These are phyloP conservation scores for Scleroderma bovista DNA, from an alignment of 768 basidiomycete species.

Conservation along the genomic window DNA sequence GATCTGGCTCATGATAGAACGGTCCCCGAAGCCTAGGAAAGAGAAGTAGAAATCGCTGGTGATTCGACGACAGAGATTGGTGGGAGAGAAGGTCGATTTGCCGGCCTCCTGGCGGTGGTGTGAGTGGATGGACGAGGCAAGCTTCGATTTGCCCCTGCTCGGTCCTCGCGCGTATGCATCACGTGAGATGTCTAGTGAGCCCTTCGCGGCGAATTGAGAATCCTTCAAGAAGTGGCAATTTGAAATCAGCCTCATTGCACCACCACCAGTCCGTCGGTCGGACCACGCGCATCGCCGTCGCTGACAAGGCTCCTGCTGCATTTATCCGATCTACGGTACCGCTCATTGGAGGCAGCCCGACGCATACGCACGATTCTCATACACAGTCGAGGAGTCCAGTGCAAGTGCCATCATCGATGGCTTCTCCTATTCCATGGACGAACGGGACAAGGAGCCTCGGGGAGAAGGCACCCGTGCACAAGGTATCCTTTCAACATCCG, in stretches of 20 bases:
- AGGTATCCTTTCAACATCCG: conserved; percentile 52
- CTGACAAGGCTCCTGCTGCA: conserved; percentile 42
- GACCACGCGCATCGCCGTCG: conserved; percentile 31
- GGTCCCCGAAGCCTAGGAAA: too few relatives aligned
- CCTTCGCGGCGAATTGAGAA: too few relatives aligned
- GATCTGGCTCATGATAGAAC: too few relatives aligned
- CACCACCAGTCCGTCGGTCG: conserved; percentile 37
- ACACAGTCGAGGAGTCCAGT: conserved; percentile 77
- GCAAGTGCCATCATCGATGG: conserved; percentile 60
- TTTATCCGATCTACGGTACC: conserved; percentile 80
- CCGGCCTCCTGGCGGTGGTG: too few relatives aligned
- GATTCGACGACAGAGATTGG: too few relatives aligned
- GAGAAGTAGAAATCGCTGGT: too few relatives aligned
- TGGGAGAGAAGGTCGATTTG: too few relatives aligned
- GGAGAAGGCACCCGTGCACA: conserved; percentile 83
- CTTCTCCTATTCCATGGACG: conserved; percentile 91
- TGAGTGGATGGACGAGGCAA: too few relatives aligned
- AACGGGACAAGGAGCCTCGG: conserved; percentile 85
- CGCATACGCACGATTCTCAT: conserved; percentile 75
- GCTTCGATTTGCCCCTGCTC: too few relatives aligned
- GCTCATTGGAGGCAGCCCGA: conserved; percentile 71
- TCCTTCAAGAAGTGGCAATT: too few relatives aligned
- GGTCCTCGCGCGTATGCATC: too few relatives aligned
- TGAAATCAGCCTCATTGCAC: conserved; percentile 48
- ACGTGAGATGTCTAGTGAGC: too few relatives aligned